Conservation (phyloP, 441 rosid species). For the Erodium trifolium region DNA sequence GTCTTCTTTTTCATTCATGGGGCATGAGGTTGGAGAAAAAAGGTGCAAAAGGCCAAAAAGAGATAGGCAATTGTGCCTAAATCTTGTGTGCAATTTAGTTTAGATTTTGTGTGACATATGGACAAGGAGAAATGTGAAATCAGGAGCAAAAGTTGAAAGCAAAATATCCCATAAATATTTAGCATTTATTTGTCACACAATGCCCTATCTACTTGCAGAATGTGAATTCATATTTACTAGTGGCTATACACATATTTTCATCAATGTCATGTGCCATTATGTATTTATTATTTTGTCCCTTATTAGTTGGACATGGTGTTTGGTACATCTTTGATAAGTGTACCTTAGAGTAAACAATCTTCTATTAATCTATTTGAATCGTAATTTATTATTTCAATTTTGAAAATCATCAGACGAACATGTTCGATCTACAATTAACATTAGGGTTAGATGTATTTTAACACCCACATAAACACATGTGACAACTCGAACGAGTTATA, state of each 20-base stretch:
- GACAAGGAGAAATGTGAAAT: too few species aligned
- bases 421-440: too few species aligned
- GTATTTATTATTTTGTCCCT: neutral
- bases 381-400: too few species aligned
- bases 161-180: slow-evolving; percentile 4
- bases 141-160: slow-evolving; percentile 24
- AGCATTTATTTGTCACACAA: neutral
- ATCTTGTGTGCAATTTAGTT: slow-evolving; percentile 18
- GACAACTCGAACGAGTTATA: too few species aligned
- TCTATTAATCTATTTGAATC: too few species aligned
- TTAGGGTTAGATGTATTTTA: too few species aligned
- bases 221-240: neutral
- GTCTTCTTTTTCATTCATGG: slow-evolving; percentile 16
- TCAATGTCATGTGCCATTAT: neutral
- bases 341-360: too few species aligned
- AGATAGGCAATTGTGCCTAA: slow-evolving; percentile 10
- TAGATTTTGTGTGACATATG: slow-evolving; percentile 15
- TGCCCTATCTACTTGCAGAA: neutral
- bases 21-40: slow-evolving; percentile 29
- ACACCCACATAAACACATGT: too few species aligned
- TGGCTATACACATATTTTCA: neutral
- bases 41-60: slow-evolving; percentile 26
- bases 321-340: too few species aligned
- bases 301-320: neutral
- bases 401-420: too few species aligned